A percentile compares a stretch with the other conserved stretches of the same genome.
phyloP scores from a whole-genome alignment of 2,329 filamentous ascomycete genomes.

The Penicillium sp. region DNA sequence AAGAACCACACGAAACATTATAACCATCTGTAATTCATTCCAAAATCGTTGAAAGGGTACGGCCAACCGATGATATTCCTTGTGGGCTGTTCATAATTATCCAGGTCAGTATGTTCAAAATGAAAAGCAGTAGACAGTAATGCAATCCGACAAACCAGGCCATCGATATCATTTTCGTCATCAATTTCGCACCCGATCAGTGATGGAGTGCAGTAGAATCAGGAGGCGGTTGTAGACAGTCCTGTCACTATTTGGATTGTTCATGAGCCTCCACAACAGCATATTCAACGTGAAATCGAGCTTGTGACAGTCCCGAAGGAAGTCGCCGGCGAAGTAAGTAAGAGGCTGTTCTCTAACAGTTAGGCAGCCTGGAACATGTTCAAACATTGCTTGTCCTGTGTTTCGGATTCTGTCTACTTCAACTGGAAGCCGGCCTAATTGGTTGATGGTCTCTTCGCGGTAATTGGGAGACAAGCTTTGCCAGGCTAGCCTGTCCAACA shows the following conservation, averaged over 20 bases:
- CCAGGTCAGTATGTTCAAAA: background rate
- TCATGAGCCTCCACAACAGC: background rate
- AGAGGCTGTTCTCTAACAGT: background rate
- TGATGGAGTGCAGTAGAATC: rapidly evolving
- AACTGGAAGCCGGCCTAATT: background rate
- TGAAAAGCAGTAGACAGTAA: background rate
- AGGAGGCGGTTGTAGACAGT: background rate
- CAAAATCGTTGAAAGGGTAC: background rate
- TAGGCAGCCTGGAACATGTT: background rate
- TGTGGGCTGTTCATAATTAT: background rate
- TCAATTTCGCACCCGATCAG: background rate
- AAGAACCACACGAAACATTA: background rate
- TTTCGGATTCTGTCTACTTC: background rate
- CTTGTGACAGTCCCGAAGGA: background rate
- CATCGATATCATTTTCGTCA: too few relatives aligned
- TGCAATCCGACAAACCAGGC: background rate
- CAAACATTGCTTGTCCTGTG: background rate
- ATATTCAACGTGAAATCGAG: background rate
- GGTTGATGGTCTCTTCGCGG: background rate
- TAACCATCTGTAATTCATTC: background rate
- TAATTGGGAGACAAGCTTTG: background rate
- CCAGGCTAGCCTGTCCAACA: rapidly evolving
- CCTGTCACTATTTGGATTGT: background rate
- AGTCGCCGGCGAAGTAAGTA: background rate
- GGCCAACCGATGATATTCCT: background rate